Base-by-base conservation (phyloP, 371 early-diverging fungal genomes). In the Entomophthora muscae region DNA sequence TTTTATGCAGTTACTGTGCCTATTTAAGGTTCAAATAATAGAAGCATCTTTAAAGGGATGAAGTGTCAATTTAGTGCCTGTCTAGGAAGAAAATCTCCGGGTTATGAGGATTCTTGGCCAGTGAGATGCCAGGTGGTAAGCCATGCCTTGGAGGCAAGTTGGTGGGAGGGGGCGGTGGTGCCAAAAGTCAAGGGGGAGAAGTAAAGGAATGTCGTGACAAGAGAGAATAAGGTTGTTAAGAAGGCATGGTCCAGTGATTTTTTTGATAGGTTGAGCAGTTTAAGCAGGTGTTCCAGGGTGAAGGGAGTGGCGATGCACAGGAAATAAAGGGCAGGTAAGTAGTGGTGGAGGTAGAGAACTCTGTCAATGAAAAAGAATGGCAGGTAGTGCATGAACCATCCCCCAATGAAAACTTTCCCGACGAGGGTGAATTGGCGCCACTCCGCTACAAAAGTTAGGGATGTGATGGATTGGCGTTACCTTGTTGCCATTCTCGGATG, bases 271-370 rank as follows among this genome's bases (percentile, higher is more conserved):
- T 12, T 12, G 24, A 55, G 57, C 0, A 57, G 59, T 1, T 62
- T 32, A 24, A 74, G 74, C 55, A 85, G 71, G 66, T 85, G 86
- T 66, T 95, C 96, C 26, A 87, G 57, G 1, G 81, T 72, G 0
- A 79, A 76, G 57, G 82, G 76, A 32, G 83, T 72, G 0, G 83
- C 77, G 63, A 91, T 75, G 61, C 93, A 81, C 22, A 85, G 74
- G 70, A 90, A 83, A 66, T 90, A 90, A 7, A 95, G 78, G 0
- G 93, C 86, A 3, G 98, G 97, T 28, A 98, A 79, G 69, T 99
- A 99, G 73, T 99, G 98, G 71, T 98, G 98, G 55, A 97, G 72
- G 72, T 98, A 99, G 22, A 95, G 76, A 71, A 90, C 89, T 26
- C 98, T 86, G 5, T 82, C 83, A 88, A 94, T 89, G 31, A 94